Conservation (phyloP, 2,329 filamentous ascomycete genomes). For the Trichoderma citrinoviride region DNA sequence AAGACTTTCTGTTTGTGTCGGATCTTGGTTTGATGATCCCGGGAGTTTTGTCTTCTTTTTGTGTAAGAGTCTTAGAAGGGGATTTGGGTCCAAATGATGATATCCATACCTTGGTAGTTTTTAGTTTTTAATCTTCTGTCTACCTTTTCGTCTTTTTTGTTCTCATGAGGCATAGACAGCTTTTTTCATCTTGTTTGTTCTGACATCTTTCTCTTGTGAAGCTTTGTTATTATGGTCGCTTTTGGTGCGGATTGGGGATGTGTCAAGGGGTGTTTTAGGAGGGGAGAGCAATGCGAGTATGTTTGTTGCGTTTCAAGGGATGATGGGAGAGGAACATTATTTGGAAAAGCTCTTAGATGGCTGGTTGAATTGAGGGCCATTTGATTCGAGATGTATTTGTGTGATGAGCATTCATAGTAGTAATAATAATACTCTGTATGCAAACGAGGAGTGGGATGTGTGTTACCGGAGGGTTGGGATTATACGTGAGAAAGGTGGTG, state of each 20-base stretch:
- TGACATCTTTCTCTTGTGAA: background rate
- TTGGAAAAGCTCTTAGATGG: no score
- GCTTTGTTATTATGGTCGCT: background rate
- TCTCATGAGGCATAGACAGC: background rate
- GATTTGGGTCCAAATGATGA: background rate
- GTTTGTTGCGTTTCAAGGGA: background rate
- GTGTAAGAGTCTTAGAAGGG: slow-evolving; percentile 2
- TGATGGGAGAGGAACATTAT: background rate
- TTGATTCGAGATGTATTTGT: background rate
- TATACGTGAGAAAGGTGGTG: no score
- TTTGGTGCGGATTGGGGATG: background rate
- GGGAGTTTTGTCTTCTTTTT: background rate
- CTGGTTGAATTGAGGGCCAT: no score
- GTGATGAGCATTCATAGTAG: no score
- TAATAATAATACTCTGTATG: no score
- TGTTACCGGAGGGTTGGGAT: no score
- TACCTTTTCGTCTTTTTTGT: background rate
- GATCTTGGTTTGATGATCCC: background rate
- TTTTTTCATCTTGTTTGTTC: background rate
- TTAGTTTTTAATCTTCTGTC: background rate
- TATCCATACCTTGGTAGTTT: slow-evolving; percentile 16
- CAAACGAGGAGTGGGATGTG: no score
- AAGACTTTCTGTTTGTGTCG: background rate
- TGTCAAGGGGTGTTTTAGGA: background rate
- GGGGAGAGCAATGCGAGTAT: background rate